These are phyloP conservation scores for Fusarium sp. DNA, from an alignment of 2,329 filamentous ascomycete species.

Conservation along the genomic window DNA sequence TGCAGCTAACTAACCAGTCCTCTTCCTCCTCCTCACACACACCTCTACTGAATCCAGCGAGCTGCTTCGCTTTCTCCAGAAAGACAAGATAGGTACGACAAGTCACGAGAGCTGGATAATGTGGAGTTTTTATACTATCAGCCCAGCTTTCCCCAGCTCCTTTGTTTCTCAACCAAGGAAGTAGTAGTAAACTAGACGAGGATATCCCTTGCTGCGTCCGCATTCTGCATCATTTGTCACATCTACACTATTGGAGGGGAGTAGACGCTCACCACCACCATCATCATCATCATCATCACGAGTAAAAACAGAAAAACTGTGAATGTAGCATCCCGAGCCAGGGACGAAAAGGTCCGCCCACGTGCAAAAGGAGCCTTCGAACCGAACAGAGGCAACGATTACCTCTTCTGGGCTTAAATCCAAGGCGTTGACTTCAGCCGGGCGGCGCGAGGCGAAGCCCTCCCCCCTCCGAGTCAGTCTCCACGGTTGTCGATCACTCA, in stretches of 20 bases:
- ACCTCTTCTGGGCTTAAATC: not conserved
- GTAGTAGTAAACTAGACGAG: slow-evolving; percentile 1
- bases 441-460: slow-evolving; percentile 17
- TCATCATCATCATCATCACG: not conserved
- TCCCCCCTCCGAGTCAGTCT: slow-evolving; percentile 23
- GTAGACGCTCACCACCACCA: slow-evolving; percentile 5
- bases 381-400: not conserved
- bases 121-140: not conserved
- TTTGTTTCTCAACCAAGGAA: not conserved
- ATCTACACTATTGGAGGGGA: not conserved
- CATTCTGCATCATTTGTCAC: slow-evolving; percentile 21
- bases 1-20: not conserved
- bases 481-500: slow-evolving; percentile 23
- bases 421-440: slow-evolving; percentile 13
- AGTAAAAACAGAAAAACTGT: not conserved
- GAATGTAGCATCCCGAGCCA: slow-evolving; percentile 22
- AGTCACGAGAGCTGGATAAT: not conserved
- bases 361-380: slow-evolving; percentile 13
- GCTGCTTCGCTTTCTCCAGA: not conserved
- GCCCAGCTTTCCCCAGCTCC: not conserved
- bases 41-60: not conserved
- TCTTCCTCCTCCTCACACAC: not conserved
- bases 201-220: slow-evolving; percentile 6
- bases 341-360: slow-evolving; percentile 22
- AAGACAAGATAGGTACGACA: not conserved